Evolutionary conservation across 2,329 filamentous ascomycete genomes (phyloP).

Genomic region (Beauveria medogensis): DNA sequence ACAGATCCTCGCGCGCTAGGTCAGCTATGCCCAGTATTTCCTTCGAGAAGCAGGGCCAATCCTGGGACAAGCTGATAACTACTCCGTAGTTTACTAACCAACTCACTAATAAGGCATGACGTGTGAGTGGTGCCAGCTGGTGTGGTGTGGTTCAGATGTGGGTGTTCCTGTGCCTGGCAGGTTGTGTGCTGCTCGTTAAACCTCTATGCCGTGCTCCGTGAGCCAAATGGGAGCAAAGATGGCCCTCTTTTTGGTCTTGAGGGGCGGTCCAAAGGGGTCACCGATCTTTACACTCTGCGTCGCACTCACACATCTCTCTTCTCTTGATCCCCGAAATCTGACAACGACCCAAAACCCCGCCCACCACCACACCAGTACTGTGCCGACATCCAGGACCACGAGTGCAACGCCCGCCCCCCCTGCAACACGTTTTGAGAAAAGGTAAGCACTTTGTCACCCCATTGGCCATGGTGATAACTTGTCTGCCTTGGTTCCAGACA

Average conservation of each 20-base stretch:
- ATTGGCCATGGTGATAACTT: too few relatives aligned
- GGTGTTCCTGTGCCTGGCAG: not conserved
- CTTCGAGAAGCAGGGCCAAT: constrained; percentile 1
- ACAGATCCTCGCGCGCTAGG: too few relatives aligned
- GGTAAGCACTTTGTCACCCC: not conserved
- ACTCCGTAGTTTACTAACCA: too few relatives aligned
- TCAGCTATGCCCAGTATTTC: not conserved
- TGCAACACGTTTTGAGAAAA: not conserved
- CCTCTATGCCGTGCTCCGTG: constrained; percentile 8
- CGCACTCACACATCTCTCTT: not conserved
- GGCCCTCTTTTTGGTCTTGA: not conserved
- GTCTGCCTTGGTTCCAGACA: too few relatives aligned
- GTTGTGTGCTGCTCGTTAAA: constrained; percentile 2
- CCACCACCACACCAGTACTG: not conserved
- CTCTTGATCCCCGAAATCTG: not conserved
- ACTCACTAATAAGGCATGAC: not conserved
- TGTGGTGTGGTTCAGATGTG: not conserved
- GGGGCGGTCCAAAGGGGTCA: not conserved
- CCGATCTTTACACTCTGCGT: not conserved
- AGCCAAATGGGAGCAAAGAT: not conserved
- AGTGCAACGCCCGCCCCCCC: constrained; percentile 9
- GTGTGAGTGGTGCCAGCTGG: not conserved
- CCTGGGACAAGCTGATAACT: not conserved
- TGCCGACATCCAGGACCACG: constrained; percentile 1
- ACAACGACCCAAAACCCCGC: not conserved